Evolutionary conservation across 495 filamentous ascomycete species (phyloP).

Genomic region (Penicillium flavigenum): DNA sequence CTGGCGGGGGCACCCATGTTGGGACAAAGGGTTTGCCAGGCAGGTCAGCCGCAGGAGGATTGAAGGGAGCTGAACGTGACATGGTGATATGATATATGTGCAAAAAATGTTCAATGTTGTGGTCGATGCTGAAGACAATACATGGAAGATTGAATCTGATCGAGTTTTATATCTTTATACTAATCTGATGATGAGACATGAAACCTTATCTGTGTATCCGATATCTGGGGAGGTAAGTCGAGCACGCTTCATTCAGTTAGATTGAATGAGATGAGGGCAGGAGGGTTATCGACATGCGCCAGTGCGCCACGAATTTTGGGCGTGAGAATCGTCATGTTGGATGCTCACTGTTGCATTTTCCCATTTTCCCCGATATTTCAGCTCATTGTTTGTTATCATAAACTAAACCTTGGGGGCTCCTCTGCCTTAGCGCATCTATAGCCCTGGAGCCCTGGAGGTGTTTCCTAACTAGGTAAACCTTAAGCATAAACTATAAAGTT

Average conservation of each 20-base stretch:
- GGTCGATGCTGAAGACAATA: background rate
- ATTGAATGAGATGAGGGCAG: background rate
- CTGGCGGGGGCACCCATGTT: conserved; percentile 41
- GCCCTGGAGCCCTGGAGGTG: too few relatives aligned
- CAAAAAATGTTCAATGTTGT: conserved; percentile 3
- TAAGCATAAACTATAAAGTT: background rate
- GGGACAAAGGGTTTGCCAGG: conserved; percentile 43
- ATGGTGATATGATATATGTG: conserved; percentile 14
- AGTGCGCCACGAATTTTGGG: background rate
- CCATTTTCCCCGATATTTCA: background rate
- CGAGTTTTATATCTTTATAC: conserved; percentile 12
- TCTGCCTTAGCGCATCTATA: background rate
- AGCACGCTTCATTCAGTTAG: background rate
- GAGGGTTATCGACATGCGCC: background rate
- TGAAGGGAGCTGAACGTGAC: conserved; percentile 39
- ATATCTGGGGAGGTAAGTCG: background rate
- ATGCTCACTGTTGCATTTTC: background rate
- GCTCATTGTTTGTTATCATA: background rate
- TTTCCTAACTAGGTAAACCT: background rate
- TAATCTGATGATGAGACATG: background rate
- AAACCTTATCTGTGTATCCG: conserved; percentile 7
- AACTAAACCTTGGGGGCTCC: background rate
- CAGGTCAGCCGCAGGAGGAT: conserved; percentile 36
- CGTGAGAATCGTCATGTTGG: background rate
- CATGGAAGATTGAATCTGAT: background rate